Percentiles rank a stretch among this genome's conserved stretches.
Conservation (phyloP, 208 protist species). For the Leishmania guyanensis region DNA sequence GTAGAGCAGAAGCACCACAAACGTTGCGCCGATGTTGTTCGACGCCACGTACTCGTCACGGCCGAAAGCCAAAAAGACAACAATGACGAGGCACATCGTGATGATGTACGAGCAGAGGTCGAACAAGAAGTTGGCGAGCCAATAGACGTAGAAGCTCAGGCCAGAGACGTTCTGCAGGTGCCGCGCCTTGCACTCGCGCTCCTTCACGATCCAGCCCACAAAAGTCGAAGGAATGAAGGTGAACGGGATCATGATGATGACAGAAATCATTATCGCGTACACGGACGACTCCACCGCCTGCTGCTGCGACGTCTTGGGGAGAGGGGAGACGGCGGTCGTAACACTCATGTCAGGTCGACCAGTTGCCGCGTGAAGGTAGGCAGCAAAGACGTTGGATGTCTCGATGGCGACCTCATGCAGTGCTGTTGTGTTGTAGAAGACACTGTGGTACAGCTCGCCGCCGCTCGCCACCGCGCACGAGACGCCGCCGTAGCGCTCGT, state of each 20-base stretch:
- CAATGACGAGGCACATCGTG: conserved; percentile 31
- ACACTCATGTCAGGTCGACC: not conserved
- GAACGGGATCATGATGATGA: conserved; percentile 63
- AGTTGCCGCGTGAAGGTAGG: conserved; percentile 16
- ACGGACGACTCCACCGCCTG: not conserved
- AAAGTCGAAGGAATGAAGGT: conserved; percentile 54
- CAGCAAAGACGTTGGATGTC: conserved; percentile 40
- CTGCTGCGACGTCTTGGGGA: not conserved
- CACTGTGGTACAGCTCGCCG: not conserved
- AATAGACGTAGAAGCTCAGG: conserved; percentile 53
- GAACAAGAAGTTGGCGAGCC: conserved; percentile 60
- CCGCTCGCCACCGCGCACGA: not conserved
- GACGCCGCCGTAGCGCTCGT: conserved; percentile 1
- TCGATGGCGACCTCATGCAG: conserved; percentile 41
- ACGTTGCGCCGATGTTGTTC: conserved; percentile 22
- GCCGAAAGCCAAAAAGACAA: conserved; percentile 37
- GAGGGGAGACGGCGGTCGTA: not conserved
- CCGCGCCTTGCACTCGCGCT: conserved; percentile 53
- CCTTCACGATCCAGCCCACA: conserved; percentile 72
- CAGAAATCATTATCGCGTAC: conserved; percentile 20
- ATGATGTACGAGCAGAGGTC: conserved; percentile 45
- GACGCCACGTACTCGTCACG: conserved; percentile 42
- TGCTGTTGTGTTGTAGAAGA: conserved; percentile 48
- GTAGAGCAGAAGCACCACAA: conserved; percentile 42
- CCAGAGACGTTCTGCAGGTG: conserved; percentile 77